These are phyloP conservation scores for Chlamydomonas sp. DNA, from an alignment of 139 green algal genomes.

Conservation along the genomic window DNA sequence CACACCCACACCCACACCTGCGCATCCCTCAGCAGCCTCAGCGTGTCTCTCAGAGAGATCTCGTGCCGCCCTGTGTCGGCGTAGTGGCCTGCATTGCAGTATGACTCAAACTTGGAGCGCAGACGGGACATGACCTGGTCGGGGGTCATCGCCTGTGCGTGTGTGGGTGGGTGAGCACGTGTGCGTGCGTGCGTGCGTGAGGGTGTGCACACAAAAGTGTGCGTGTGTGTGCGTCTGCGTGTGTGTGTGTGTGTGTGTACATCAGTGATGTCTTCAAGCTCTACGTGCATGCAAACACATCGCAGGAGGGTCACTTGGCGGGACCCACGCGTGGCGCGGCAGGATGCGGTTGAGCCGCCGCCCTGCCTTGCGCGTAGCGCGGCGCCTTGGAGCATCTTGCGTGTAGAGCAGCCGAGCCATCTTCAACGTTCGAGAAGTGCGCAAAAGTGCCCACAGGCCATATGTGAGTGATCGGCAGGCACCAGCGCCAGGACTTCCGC, in stretches of 20 bases:
- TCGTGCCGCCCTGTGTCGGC: background rate
- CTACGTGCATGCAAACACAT: background rate
- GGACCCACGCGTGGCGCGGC: no score
- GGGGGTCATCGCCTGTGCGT: background rate
- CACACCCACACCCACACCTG: background rate
- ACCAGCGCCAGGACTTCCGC: no score
- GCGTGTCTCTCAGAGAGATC: background rate
- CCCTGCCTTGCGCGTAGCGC: no score
- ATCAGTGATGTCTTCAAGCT: background rate
- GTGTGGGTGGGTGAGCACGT: background rate
- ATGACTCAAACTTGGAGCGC: background rate
- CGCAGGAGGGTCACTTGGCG: no score
- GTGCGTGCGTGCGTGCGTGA: background rate
- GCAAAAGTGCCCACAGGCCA: no score
- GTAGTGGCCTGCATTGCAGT: slow-evolving; percentile 1
- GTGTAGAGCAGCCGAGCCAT: no score
- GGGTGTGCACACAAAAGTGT: background rate
- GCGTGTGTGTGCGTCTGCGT: background rate
- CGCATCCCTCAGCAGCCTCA: background rate
- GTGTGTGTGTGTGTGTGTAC: background rate
- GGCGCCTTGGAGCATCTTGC: no score
- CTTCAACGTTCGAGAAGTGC: no score
- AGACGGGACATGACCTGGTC: background rate
- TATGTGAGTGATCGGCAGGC: no score
- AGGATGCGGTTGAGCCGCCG: no score